Conservation (phyloP, 139 green algal species). For the Asterochloris sp. region DNA sequence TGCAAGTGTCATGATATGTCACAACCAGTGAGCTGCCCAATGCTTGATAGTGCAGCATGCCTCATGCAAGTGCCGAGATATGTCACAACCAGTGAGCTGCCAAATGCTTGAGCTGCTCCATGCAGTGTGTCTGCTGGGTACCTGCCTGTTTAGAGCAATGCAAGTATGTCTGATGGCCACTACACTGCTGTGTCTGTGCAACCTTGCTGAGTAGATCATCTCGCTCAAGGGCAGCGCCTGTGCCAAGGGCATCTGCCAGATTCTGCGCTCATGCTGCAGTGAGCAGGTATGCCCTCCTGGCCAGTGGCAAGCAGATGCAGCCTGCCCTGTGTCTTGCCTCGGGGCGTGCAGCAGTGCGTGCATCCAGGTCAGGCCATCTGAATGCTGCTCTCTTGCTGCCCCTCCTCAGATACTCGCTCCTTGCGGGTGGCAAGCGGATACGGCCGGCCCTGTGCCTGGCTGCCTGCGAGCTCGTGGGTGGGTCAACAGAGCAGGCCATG, state of each 20-base stretch:
- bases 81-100: background rate
- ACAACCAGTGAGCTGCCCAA: background rate
- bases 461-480: constrained; percentile 93
- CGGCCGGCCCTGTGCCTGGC: constrained; percentile 91
- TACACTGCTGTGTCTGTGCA: no score
- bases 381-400: background rate
- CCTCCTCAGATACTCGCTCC: constrained; percentile 76
- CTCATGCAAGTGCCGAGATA: background rate
- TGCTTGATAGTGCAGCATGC: background rate
- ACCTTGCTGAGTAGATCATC: background rate
- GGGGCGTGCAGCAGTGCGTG: background rate
- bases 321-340: background rate
- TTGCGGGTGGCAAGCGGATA: constrained; percentile 95
- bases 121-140: no score
- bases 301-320: background rate
- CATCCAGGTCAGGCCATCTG: no score
- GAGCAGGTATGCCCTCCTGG: background rate
- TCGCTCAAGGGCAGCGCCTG: no score
- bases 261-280: background rate
- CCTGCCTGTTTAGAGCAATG: no score
- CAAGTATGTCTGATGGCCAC: no score
- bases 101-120: no score
- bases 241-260: background rate
- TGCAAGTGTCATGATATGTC: background rate
- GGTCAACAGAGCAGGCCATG: constrained; percentile 70